Evolutionary conservation across 2,329 filamentous ascomycete species (phyloP), one percentile per base, ranked within the genome.

Genomic region (Fusarium mexicanum): DNA sequence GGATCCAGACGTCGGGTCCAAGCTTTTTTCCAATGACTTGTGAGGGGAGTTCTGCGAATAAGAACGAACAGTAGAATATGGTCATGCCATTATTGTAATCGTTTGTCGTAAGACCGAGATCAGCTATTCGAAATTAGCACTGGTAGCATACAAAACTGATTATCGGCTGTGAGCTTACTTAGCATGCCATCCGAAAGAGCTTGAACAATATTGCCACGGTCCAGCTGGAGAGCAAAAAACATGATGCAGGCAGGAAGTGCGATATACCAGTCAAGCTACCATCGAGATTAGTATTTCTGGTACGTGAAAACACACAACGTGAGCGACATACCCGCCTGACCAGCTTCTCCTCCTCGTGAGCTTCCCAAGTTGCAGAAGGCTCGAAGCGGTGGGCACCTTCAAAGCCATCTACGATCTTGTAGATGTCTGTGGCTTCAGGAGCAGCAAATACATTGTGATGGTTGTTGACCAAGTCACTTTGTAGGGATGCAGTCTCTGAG

Each of bases 261-360:
- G 29, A 50, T 50, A 3, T 5, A 33, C 47, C 47, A 50, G 5
- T 50, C 47, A 50, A 50, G 47, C 47, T 50, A 50, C 16, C 7
- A 10, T 33, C 3, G 2, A 3, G 5, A 13, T 50, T 50, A 50
- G 7, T 50, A n/a, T 50, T 6, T 22, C 22, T n/a, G 8, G 12
- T 33, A 2, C 6, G 9, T n/a, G 10, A 18, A 5, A 13, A 18
- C 4, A 10, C 3, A 8, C 6, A 3, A n/a, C 22, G 3, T 18
- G 8, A 18, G 22, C 7, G 11, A n/a, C 47, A n/a, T 50, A 50
- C 47, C 47, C 29, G 16, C 17, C 47, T 50, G 4, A 50, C 29
- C 16, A 50, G 22, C 47, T 50, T 33, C 29, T 50, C 47, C 29
- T 50, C 47, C 11, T 50, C 47, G 7, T 50, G 22, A 16, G 47